Conservation (phyloP, 2,329 filamentous ascomycete genomes). For the Tolypocladium ovalisporum region DNA sequence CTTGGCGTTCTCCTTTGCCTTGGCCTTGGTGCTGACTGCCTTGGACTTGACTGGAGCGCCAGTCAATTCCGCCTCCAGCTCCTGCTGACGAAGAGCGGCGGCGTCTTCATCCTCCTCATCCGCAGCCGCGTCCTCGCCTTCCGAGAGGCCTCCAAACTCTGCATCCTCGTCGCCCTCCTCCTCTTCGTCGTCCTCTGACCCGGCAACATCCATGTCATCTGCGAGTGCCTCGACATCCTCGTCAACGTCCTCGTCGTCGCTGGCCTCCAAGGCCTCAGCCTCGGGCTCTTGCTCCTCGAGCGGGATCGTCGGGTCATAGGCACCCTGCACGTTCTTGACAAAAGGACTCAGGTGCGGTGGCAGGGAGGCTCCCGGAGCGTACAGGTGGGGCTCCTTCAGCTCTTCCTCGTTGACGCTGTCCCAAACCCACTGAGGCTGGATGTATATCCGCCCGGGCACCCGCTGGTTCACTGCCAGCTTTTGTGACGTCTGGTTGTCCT, state of each 20-base stretch:
- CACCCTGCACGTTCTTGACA: constrained; percentile 75
- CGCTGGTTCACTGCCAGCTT: constrained; percentile 53
- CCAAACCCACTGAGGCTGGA: constrained; percentile 99
- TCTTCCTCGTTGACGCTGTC: constrained; percentile 90
- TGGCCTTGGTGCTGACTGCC: constrained; percentile 36
- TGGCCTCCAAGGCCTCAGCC: constrained; percentile 66
- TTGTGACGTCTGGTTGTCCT: constrained; percentile 52
- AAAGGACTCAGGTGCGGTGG: constrained; percentile 95
- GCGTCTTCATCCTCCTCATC: constrained; percentile 38
- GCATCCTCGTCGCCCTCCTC: constrained; percentile 32
- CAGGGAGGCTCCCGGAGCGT: constrained; percentile 78
- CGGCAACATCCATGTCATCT: constrained; percentile 50
- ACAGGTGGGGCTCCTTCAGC: constrained; percentile 75
- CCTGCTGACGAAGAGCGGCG: constrained; percentile 66
- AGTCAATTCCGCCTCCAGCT: constrained; percentile 84
- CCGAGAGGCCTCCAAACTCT: constrained; percentile 30
- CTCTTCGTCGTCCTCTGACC: constrained; percentile 37
- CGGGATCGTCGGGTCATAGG: constrained; percentile 81
- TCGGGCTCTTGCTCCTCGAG: constrained; percentile 83
- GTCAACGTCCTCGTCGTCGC: constrained; percentile 49
- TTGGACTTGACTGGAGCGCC: constrained; percentile 51
- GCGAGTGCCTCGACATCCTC: constrained; percentile 54
- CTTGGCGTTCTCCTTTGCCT: constrained; percentile 57
- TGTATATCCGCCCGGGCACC: constrained; percentile 82
- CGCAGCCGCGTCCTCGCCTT: constrained; percentile 33